A percentile compares a stretch with the other conserved stretches of the same genome.
Conservation (phyloP, 208 protist species). For the Vickermania spadyakhi region DNA sequence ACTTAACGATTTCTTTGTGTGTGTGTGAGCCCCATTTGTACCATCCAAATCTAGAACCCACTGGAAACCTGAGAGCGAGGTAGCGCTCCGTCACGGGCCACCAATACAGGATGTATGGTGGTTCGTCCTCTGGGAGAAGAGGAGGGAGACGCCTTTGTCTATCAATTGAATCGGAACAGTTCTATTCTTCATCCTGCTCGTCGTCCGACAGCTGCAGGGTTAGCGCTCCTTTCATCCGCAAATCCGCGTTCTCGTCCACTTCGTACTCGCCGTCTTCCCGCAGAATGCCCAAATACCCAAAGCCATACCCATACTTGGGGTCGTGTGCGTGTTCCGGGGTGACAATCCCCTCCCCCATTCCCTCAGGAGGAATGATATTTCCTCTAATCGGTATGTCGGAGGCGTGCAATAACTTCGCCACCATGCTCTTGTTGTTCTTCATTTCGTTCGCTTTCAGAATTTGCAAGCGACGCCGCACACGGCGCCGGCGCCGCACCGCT, state of each 20-base stretch:
- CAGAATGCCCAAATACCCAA: constrained; percentile 72
- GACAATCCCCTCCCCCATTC: constrained; percentile 17
- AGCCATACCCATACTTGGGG: constrained; percentile 64
- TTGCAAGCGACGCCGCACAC: constrained; percentile 10
- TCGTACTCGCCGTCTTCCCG: constrained; percentile 67
- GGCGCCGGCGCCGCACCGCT: constrained; percentile 18
- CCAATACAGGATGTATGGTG: too few species aligned
- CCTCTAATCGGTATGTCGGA: constrained; percentile 45
- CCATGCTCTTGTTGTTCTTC: constrained; percentile 24
- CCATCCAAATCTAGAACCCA: too few species aligned
- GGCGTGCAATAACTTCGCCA: constrained; percentile 26
- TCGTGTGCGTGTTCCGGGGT: constrained; percentile 11
- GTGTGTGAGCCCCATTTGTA: too few species aligned
- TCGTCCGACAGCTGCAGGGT: constrained; percentile 36
- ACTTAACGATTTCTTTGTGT: too few species aligned
- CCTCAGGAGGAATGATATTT: constrained; percentile 5
- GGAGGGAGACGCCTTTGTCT: too few species aligned
- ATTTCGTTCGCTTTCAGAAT: constrained; percentile 35
- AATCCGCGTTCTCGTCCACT: constrained; percentile 48
- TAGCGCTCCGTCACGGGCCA: too few species aligned
- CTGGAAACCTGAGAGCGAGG: too few species aligned
- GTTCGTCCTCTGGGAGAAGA: too few species aligned
- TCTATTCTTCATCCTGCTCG: constrained; percentile 18
- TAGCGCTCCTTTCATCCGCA: constrained; percentile 38
- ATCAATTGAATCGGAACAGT: too few species aligned